Conservation (phyloP, 345 rosid genomes). For the Garcia nutans region DNA sequence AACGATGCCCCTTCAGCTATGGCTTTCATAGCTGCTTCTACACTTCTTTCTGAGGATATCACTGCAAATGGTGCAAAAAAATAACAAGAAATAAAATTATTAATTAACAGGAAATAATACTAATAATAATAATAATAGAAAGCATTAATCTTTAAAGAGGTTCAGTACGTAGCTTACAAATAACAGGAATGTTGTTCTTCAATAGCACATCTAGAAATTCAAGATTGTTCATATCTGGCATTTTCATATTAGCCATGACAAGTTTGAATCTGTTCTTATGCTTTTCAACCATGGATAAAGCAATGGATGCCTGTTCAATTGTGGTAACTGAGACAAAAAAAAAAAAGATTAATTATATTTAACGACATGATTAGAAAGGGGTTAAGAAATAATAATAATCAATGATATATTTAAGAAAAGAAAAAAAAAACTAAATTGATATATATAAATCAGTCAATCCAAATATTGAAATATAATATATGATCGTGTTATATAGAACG, state of each 20-base stretch:
- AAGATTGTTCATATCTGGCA: constrained; percentile 26
- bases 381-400: too few species aligned
- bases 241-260: constrained; percentile 39
- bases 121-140: background rate
- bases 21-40: constrained; percentile 7
- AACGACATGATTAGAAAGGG: too few species aligned
- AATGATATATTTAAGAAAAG: too few species aligned
- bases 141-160: background rate
- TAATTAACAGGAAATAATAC: too few species aligned
- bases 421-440: too few species aligned
- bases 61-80: constrained; percentile 27
- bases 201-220: constrained; percentile 22
- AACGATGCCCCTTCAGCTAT: constrained; percentile 35
- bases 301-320: constrained; percentile 24
- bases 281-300: constrained; percentile 31
- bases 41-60: constrained; percentile 23
- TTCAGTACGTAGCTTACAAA: constrained; percentile 24
- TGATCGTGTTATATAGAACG: too few species aligned
- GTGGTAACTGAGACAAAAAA: constrained; percentile 38
- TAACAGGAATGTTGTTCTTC: constrained; percentile 33
- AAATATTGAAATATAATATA: too few species aligned
- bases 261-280: constrained; percentile 33
- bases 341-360: too few species aligned
- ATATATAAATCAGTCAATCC: too few species aligned
- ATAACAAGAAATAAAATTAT: too few species aligned